Base-by-base conservation (phyloP, 768 basidiomycete species). In the Suillus ampliporus region DNA sequence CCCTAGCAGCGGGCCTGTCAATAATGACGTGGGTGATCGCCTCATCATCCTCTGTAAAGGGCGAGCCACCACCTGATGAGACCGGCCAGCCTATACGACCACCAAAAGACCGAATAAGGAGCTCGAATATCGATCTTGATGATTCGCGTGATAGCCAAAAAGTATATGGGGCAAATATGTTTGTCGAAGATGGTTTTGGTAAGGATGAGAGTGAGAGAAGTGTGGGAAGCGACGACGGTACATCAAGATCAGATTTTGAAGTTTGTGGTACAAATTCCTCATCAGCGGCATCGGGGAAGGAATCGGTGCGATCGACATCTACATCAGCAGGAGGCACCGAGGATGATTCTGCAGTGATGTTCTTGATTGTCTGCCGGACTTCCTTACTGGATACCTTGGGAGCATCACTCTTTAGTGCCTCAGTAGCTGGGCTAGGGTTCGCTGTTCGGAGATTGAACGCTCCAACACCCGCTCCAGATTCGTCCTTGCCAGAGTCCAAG, bases 81-180 rank as follows among this genome's bases (percentile, higher is more conserved):
- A 83, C 68, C 43, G 93, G 87, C 95, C 95, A 97, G 47, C 97
- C 94, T 68, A 97, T 88, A 51, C 88, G 86, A 26, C 96, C 97
- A 48, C 96, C 97, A 74, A 95, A 95, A 15, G 92, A 89, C 21
- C 94, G 90, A 47, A 98, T 84, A 65, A 97, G 79, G 76, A 99
- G 98, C 76, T 99, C 97, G 78, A 98, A 95, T 62, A 97, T 89
- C 19, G 91, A 82, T 19, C 96, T 86, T 2, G 97, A 91, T 0
- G 90, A 92, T 78, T 98, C 97, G 66, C 97, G 87, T 9, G 97
- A 98, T 51, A 99, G 80, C 82, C 89, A 99, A 81, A 99, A 94
- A 3, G 89, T 91, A 77, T 89, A 97, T 4, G 91, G 86, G 0
- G 89, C 80, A 76, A 99, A 97, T 40, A 99, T 80, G 50, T 81